phyloP scores from a whole-genome alignment of 2,329 filamentous ascomycete species.

The Aspergillus sp. region DNA sequence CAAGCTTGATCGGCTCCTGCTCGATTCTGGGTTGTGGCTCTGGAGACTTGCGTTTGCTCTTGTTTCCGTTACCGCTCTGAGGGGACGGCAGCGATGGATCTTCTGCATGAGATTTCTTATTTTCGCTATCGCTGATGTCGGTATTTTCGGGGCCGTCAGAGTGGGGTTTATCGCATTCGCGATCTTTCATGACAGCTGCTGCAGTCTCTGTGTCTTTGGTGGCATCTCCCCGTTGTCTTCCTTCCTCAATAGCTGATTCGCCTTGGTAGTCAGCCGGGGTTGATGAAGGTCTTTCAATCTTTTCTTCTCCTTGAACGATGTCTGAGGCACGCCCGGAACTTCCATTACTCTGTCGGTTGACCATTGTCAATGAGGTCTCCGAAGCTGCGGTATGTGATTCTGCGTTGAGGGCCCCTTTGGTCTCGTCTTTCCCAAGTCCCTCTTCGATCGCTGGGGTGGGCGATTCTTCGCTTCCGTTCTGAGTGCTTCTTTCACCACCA shows the following conservation, averaged over 20 bases:
- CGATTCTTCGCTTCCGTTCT: background rate
- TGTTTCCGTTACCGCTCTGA: background rate
- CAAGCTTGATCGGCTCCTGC: constrained; percentile 21
- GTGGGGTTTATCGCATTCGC: too few species aligned
- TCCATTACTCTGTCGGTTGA: background rate
- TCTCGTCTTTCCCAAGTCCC: background rate
- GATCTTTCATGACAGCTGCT: background rate
- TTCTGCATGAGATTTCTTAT: background rate
- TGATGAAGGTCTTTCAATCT: background rate
- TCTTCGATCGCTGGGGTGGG: background rate
- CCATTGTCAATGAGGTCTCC: background rate
- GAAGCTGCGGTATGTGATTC: background rate
- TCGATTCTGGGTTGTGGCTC: constrained; percentile 2
- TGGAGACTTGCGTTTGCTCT: constrained; percentile 7
- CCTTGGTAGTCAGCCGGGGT: background rate
- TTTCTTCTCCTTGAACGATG: background rate
- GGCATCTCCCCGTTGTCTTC: background rate
- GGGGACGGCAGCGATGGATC: background rate
- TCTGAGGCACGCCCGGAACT: background rate
- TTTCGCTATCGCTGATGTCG: background rate
- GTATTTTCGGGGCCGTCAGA: background rate
- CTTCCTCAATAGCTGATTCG: background rate
- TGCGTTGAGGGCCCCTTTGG: background rate
- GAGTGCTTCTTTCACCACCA: background rate
- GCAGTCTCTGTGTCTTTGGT: background rate